A percentile compares a stretch with the other conserved stretches of the same genome.
These are phyloP conservation scores for Rhazya stricta DNA, from an alignment of 257 asterid genomes.

Conservation along the genomic window DNA sequence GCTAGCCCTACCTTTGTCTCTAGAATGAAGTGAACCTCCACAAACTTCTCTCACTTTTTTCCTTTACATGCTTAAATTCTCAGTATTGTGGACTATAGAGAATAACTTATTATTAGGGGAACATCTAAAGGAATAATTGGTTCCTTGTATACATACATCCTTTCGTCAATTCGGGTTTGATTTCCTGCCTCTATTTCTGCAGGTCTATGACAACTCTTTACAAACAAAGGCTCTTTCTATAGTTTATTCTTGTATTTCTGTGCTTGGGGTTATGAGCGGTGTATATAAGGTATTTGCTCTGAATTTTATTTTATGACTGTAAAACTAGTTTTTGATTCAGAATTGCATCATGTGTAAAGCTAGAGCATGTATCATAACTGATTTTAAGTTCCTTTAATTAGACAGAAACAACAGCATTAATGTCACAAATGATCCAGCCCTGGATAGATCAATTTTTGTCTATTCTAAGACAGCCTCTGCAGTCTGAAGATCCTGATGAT, in stretches of 20 bases:
- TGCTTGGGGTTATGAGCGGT: conserved; percentile 85
- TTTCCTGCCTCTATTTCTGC: conserved; percentile 25
- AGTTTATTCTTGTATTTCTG: conserved; percentile 71
- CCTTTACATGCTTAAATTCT: not conserved
- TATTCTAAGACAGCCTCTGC: conserved; percentile 65
- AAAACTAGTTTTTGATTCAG: not conserved
- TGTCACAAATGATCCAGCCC: conserved; percentile 80
- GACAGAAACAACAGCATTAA: conserved; percentile 67
- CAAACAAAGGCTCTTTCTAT: conserved; percentile 75
- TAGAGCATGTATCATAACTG: conserved; percentile 17
- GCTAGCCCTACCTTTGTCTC: not conserved
- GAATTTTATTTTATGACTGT: conserved; percentile 1
- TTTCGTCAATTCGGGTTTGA: not conserved
- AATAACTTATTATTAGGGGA: not conserved
- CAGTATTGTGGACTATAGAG: not conserved
- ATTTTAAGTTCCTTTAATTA: conserved; percentile 30
- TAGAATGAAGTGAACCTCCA: not conserved
- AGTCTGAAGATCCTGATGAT: conserved; percentile 92
- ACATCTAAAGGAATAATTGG: not conserved
- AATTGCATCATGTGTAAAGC: conserved; percentile 12
- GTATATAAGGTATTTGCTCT: conserved; percentile 65
- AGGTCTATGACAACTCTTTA: conserved; percentile 69
- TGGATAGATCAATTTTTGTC: conserved; percentile 82
- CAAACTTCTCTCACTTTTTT: not conserved
- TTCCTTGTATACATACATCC: not conserved